These are phyloP conservation scores for Neurospora tetraspora DNA, from an alignment of 495 filamentous ascomycete species.

Conservation along the genomic window DNA sequence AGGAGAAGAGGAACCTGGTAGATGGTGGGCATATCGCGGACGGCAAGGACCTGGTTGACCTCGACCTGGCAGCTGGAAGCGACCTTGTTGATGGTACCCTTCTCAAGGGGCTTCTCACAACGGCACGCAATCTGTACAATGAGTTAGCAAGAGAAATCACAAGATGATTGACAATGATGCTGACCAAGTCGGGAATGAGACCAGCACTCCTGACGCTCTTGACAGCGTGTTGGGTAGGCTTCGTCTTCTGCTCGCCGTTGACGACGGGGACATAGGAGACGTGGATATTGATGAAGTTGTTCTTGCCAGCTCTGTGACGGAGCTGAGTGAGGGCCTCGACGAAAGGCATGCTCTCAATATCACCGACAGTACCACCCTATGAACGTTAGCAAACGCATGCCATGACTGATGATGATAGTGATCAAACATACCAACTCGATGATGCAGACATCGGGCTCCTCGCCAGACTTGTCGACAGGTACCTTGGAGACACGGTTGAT, in stretches of 20 bases:
- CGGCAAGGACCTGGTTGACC: conserved; percentile 67
- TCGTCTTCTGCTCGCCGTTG: conserved; percentile 87
- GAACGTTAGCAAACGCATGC: not conserved
- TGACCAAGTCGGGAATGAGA: conserved; percentile 70
- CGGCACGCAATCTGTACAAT: conserved; percentile 71
- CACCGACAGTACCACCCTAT: conserved; percentile 41
- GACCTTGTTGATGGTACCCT: conserved; percentile 75
- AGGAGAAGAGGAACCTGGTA: conserved; percentile 92
- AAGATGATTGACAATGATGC: conserved; percentile 6
- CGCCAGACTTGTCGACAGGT: conserved; percentile 75
- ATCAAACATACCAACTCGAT: conserved; percentile 40
- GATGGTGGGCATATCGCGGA: conserved; percentile 74
- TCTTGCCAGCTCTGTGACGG: conserved; percentile 56
- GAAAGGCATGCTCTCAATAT: conserved; percentile 88
- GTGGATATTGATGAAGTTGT: conserved; percentile 79
- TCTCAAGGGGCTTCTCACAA: conserved; percentile 62
- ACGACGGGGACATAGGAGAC: conserved; percentile 67
- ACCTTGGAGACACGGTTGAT: conserved; percentile 78
- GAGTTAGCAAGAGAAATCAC: not conserved
- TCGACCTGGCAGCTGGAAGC: conserved; percentile 80
- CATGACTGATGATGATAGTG: not conserved
- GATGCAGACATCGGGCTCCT: conserved; percentile 87
- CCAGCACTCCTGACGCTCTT: conserved; percentile 70
- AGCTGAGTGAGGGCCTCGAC: conserved; percentile 79
- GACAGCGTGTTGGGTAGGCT: conserved; percentile 89